phyloP scores from a whole-genome alignment of 1,139 yeast species.

The Taphrina flavorubra region DNA sequence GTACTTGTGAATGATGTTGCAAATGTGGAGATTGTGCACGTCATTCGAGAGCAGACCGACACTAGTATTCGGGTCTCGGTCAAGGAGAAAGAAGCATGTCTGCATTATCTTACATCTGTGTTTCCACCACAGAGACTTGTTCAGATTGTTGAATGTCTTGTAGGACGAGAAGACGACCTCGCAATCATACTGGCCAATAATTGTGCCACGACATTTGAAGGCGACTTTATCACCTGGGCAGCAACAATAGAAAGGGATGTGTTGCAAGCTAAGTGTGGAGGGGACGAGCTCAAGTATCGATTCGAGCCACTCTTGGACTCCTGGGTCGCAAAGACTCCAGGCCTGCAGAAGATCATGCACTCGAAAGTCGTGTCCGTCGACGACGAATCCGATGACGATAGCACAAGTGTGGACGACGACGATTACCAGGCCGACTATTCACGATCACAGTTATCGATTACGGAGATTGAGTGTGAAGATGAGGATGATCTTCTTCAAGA shows the following conservation, averaged over 20 bases:
- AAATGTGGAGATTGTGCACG: not conserved
- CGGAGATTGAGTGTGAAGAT: slow-evolving; percentile 24
- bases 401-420: slow-evolving; percentile 13
- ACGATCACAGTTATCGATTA: slow-evolving; percentile 11
- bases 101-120: not conserved
- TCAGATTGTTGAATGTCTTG: slow-evolving; percentile 18
- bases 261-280: slow-evolving; percentile 14
- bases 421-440: slow-evolving; percentile 31
- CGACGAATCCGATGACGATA: slow-evolving; percentile 4
- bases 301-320: slow-evolving; percentile 37
- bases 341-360: slow-evolving; percentile 10
- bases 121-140: slow-evolving; percentile 16
- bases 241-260: slow-evolving; percentile 21
- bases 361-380: not conserved
- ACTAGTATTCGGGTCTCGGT: not conserved
- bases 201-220: slow-evolving; percentile 13
- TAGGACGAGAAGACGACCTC: slow-evolving; percentile 22
- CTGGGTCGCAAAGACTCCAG: slow-evolving; percentile 40
- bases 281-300: slow-evolving; percentile 18
- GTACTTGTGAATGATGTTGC: slow-evolving; percentile 1
- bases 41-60: not conserved
- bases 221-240: slow-evolving; percentile 35
- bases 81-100: not conserved
- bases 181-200: slow-evolving; percentile 17
- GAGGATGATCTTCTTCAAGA: slow-evolving; percentile 27